Percentiles rank a stretch among this genome's conserved stretches.
These are phyloP conservation scores for Exophiala phaeomuriformis DNA, from an alignment of 2,329 filamentous ascomycete genomes.

Conservation along the genomic window DNA sequence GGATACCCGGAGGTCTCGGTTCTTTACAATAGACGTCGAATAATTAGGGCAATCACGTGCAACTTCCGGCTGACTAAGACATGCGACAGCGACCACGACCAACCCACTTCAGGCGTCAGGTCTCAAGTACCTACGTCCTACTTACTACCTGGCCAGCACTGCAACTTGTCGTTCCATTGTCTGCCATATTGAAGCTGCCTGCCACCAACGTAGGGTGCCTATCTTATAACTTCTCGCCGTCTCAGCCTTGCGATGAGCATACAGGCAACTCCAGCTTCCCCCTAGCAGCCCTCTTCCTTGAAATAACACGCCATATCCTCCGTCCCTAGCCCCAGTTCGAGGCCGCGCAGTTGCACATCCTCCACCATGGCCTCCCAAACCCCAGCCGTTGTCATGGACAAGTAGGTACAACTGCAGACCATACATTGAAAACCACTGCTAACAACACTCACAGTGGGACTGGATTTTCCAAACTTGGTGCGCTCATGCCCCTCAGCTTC, in stretches of 20 bases:
- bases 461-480: conserved; percentile 98
- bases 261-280: conserved; percentile 1
- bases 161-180: neutral
- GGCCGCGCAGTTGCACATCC: neutral
- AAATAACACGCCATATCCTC: neutral
- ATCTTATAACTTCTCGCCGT: neutral
- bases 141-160: neutral
- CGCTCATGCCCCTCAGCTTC: conserved; percentile 29
- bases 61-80: too few species aligned
- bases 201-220: neutral
- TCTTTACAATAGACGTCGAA: too few species aligned
- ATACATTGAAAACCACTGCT: conserved; percentile 28
- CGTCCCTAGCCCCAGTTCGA: neutral
- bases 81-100: neutral
- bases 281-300: conserved; percentile 3
- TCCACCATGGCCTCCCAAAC: conserved; percentile 86
- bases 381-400: conserved; percentile 99
- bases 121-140: too few species aligned
- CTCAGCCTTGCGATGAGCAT: conserved; percentile 14
- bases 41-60: too few species aligned
- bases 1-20: too few species aligned
- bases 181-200: conserved; percentile 7
- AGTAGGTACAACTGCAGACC: conserved; percentile 57
- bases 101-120: neutral
- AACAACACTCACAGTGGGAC: conserved; percentile 67